phyloP scores from a whole-genome alignment of 176 grass and related monocot species.

The Ensete glaucum region DNA sequence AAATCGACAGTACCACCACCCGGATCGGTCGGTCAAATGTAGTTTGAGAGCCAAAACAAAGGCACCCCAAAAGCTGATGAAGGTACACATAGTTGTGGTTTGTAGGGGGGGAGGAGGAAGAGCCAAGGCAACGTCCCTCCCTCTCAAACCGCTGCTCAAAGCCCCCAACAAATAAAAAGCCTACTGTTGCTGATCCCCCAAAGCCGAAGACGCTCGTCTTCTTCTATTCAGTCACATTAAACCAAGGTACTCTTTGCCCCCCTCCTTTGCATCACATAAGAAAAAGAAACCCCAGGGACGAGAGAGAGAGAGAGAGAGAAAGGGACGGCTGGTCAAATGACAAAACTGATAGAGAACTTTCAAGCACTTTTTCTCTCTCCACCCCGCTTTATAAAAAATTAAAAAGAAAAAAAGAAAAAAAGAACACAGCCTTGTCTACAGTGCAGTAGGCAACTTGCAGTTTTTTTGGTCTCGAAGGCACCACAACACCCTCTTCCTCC shows the following conservation, averaged over 20 bases:
- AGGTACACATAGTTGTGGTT: no score
- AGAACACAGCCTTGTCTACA: constrained; percentile 11
- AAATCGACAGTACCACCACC: no score
- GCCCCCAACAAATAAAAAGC: constrained; percentile 26
- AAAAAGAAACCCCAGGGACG: constrained; percentile 20
- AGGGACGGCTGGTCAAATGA: constrained; percentile 59
- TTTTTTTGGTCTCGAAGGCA: constrained; percentile 32
- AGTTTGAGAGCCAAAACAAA: no score
- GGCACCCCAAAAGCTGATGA: no score
- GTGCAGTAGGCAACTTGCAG: constrained; percentile 54
- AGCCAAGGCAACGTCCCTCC: constrained; percentile 30
- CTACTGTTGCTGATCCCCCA: constrained; percentile 27
- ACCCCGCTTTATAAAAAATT: no score
- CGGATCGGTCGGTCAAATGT: no score
- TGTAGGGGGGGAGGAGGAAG: constrained; percentile 1
- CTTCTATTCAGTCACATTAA: constrained; percentile 47
- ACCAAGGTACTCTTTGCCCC: no score
- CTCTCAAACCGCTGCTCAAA: constrained; percentile 24
- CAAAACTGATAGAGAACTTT: constrained; percentile 93
- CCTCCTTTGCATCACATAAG: background rate
- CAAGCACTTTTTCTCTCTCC: constrained; percentile 35
- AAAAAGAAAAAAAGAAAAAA: no score
- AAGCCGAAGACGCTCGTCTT: constrained; percentile 34
- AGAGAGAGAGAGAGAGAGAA: constrained; percentile 57
- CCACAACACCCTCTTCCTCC: constrained; percentile 6